phyloP scores from a whole-genome alignment of 192 early-diverging fungal species.

The Backusella circina region DNA sequence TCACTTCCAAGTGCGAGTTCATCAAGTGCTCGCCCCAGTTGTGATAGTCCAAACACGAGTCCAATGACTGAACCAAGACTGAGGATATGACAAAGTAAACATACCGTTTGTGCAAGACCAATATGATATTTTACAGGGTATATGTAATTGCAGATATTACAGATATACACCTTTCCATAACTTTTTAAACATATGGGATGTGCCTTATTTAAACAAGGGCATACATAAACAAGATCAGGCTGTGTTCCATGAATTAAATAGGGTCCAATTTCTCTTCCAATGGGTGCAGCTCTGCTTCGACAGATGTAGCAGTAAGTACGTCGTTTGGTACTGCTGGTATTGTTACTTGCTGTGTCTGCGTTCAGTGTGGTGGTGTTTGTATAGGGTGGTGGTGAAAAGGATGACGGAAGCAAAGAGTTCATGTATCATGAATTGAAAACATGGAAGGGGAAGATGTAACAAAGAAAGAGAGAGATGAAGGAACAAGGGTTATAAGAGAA shows the following conservation, averaged over 20 bases:
- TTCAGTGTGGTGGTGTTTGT: not conserved
- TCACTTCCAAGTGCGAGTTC: constrained; percentile 16
- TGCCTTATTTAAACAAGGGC: constrained; percentile 1
- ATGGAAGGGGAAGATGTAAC: not conserved
- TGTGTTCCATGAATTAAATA: constrained; percentile 10
- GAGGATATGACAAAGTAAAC: constrained; percentile 1
- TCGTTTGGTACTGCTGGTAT: not conserved
- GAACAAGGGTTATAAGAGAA: not conserved
- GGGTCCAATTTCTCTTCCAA: not conserved
- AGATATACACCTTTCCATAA: not conserved
- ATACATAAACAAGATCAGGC: not conserved
- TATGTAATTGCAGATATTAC: constrained; percentile 1
- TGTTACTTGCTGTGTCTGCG: not conserved
- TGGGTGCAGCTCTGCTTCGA: not conserved
- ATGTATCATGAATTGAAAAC: constrained; percentile 1
- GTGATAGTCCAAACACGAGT: constrained; percentile 11
- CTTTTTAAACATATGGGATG: not conserved
- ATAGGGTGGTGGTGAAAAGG: constrained; percentile 2
- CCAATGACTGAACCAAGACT: constrained; percentile 16
- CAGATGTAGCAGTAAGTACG: not conserved
- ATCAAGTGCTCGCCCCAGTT: constrained; percentile 9
- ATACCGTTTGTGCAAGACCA: not conserved
- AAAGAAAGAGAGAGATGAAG: not conserved
- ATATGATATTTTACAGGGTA: not conserved
- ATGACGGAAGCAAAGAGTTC: not conserved